Base-by-base conservation (phyloP, 2,329 filamentous ascomycete species). In the Zymoseptoria crescenta region DNA sequence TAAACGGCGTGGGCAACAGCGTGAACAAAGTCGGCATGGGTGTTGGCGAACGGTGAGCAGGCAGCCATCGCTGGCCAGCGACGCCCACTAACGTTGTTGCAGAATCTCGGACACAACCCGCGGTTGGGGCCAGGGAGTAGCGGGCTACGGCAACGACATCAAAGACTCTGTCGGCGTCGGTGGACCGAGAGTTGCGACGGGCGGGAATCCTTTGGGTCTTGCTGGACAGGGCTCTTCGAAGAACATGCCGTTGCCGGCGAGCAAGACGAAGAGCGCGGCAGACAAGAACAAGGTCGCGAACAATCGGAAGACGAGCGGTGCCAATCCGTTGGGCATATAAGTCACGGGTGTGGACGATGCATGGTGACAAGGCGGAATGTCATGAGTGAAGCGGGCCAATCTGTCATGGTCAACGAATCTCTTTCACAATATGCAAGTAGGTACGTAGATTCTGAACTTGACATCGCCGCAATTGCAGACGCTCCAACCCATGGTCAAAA, bases 61-160 rank as follows among this genome's bases (percentile, higher is more conserved):
- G 27, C 20, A 56, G 10, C 8, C 27, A 54, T 5, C n/a, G 8
- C 16, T 49, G 53, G n/a, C 35, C 10, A n/a, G 35, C 5, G 35
- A 45, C 35, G 35, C 13, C 5, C 2, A 45, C 35, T 45, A 16
- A 45, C 7, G n/a, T 35, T 54, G 35, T 20, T 24, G 21, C 60
- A 77, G 76, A 48, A 74, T 80, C 50, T 68, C 78, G 52, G 74
- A 76, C 59, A 74, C 75, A 3, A 75, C 77, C 2, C 73, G 76
- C 49, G 67, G 68, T 52, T 80, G 77, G 78, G 78, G 76, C 56
- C 76, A 80, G 65, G 71, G 74, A 52, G 75, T 80, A 2, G 74
- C 77, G 49, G 76, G 76, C 49, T 80, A 80, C 59, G 78, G 78
- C 27, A 80, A 80, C 66, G 73, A 73, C 30, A 75, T 80, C 68